Evolutionary conservation across 2,329 filamentous ascomycete species (phyloP), one percentile per base, ranked within the genome.

Genomic region (Verticillium nonalfalfae): DNA sequence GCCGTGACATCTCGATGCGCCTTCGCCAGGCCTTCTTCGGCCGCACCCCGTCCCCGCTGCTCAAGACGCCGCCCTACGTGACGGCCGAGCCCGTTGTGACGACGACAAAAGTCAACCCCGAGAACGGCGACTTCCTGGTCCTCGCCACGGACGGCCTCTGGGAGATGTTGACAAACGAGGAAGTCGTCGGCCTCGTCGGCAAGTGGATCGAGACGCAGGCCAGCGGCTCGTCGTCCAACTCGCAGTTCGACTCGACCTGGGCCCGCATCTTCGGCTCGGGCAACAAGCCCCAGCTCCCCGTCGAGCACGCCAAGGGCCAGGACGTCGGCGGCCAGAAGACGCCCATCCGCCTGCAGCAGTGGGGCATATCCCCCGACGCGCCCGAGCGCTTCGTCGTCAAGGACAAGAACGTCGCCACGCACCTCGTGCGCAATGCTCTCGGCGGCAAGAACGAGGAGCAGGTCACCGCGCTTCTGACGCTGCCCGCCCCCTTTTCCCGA

Each of bases 161-260:
- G 95, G 95, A 99, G 77, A 98, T 98, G 95, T 82, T 99, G 64
- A 97, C 92, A 57, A 99, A 98, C 70, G 95, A 99, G 72, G 95
- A 99, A 78, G 95, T 97, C 1, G 90, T 99, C 58, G 95, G 95
- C 0, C 85, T 99, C 2, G 95, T 99, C 4, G 96, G 94, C 15
- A 92, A 96, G 74, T 99, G 95, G 95, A 86, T 99, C 57, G 95
- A 99, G 74, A 86, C 85, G 26, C 90, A 97, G 72, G 78, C 79
- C 39, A 58, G 71, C 69, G 74, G 71, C 61, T 76, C 73, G 58
- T 72, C 75, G 3, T 77, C 79, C 55, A 79, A 75, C 62, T 88
- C 89, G 2, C 92, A 91, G 81, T 79, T 95, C 60, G 84, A 88
- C 69, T 76, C 77, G 76, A 83, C 78, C 3, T 95, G 91, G 90